These are phyloP conservation scores for Cicer yamashitae DNA, from an alignment of 306 rosid species.

Conservation along the genomic window DNA sequence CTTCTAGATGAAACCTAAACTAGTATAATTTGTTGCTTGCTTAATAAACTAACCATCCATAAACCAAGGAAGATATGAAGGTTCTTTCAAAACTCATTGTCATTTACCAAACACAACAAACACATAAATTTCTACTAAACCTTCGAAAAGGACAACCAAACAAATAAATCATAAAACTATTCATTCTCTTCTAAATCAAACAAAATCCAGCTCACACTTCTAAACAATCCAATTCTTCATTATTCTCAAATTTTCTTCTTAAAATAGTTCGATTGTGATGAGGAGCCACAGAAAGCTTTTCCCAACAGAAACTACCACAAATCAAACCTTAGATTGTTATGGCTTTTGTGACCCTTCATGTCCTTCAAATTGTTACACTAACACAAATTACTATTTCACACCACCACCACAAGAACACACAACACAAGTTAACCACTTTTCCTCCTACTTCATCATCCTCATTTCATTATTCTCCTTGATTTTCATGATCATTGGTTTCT, in stretches of 20 bases:
- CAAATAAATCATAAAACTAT: conserved; percentile 5
- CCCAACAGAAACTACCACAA: conserved; percentile 47
- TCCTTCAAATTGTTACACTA: conserved; percentile 57
- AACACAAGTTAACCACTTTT: conserved; percentile 40
- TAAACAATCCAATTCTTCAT: conserved; percentile 36
- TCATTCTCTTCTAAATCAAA: conserved; percentile 58
- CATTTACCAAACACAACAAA: conserved; percentile 63
- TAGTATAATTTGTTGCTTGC: conserved; percentile 21
- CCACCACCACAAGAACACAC: conserved; percentile 51
- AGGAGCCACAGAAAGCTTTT: conserved; percentile 69
- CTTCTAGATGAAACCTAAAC: conserved; percentile 33
- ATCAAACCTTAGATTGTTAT: conserved; percentile 61
- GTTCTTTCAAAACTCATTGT: conserved; percentile 51
- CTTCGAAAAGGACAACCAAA: conserved; percentile 53
- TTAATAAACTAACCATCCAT: conserved; percentile 35
- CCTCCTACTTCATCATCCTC: conserved; percentile 56
- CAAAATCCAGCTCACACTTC: conserved; percentile 46
- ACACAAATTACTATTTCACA: conserved; percentile 49
- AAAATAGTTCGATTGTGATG: conserved; percentile 54
- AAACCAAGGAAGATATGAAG: conserved; percentile 39
- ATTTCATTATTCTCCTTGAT: conserved; percentile 51
- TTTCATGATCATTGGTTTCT: conserved; percentile 56
- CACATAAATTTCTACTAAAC: conserved; percentile 48
- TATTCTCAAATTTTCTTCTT: conserved; percentile 37
- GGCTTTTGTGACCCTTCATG: conserved; percentile 61